phyloP scores from a whole-genome alignment of 2,329 filamentous ascomycete species.

The Eurotiales sp. region DNA sequence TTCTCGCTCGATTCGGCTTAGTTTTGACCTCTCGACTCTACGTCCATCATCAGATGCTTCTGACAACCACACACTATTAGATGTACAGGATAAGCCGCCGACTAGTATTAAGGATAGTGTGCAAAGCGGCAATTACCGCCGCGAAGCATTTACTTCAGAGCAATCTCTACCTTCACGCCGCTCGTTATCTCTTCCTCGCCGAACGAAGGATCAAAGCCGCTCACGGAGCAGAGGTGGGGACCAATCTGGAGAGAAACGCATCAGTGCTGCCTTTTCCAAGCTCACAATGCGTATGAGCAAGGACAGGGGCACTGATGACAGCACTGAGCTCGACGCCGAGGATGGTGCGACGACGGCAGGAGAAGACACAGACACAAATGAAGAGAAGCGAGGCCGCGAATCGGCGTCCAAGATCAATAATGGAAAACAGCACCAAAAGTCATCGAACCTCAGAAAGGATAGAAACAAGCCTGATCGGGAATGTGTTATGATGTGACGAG shows the following conservation, averaged over 20 bases:
- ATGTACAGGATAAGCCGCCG: constrained; percentile 24
- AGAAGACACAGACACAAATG: constrained; percentile 4
- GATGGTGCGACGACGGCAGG: not conserved
- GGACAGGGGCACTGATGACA: constrained; percentile 9
- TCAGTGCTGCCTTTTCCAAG: constrained; percentile 34
- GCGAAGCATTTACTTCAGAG: constrained; percentile 1
- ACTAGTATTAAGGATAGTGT: constrained; percentile 20
- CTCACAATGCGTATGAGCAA: constrained; percentile 21
- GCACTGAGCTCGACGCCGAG: not conserved
- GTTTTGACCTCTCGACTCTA: constrained; percentile 34
- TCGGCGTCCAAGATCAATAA: constrained; percentile 20
- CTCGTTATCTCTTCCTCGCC: constrained; percentile 26
- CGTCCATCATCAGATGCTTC: constrained; percentile 20
- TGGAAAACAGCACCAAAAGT: constrained; percentile 28
- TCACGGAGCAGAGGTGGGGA: constrained; percentile 34
- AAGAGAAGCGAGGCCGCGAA: constrained; percentile 24
- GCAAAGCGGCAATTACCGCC: not conserved
- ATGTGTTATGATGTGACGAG: constrained; percentile 39
- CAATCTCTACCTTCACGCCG: no score
- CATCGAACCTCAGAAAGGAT: constrained; percentile 33
- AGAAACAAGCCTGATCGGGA: constrained; percentile 39
- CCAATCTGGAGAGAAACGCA: constrained; percentile 33
- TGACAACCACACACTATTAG: constrained; percentile 26
- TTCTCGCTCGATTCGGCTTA: constrained; percentile 31
- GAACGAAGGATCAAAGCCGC: constrained; percentile 29